Conservation (phyloP, 352 stramenopile species). For the Pythium chondricola region DNA sequence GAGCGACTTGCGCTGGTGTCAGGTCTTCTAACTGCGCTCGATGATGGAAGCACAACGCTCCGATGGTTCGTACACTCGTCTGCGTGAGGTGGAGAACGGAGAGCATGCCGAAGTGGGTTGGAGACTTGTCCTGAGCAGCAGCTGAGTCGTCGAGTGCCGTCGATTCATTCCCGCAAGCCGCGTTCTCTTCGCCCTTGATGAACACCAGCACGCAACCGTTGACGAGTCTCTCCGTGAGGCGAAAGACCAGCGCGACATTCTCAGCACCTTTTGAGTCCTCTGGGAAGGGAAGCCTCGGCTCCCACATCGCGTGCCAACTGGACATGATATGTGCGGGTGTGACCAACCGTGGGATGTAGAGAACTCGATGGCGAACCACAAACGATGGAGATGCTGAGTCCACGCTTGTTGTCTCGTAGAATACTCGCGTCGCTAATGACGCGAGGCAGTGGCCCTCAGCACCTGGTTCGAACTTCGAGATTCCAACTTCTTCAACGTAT, state of each 20-base stretch:
- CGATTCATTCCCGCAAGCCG: too few species aligned
- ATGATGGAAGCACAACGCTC: conserved; percentile 30
- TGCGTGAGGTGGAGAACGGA: conserved; percentile 40
- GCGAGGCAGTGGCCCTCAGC: too few species aligned
- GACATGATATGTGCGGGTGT: conserved; percentile 2
- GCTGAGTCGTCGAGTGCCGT: too few species aligned
- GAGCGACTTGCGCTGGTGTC: conserved; percentile 18
- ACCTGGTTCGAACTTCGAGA: too few species aligned
- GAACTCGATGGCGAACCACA: neutral
- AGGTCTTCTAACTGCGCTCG: conserved; percentile 29
- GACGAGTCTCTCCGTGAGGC: conserved; percentile 8
- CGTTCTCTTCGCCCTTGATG: conserved; percentile 10
- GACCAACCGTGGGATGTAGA: conserved; percentile 4
- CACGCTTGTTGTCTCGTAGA: conserved; percentile 14
- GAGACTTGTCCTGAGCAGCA: too few species aligned
- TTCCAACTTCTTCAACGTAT: too few species aligned
- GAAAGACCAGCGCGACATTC: conserved; percentile 11
- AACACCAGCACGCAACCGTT: conserved; percentile 3
- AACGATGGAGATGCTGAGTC: conserved; percentile 3
- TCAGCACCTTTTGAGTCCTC: conserved; percentile 10
- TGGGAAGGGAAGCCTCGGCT: conserved; percentile 10
- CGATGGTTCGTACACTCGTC: conserved; percentile 27
- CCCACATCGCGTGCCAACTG: conserved; percentile 9
- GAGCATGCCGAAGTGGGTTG: conserved; percentile 26
- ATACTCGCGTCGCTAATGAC: too few species aligned